Evolutionary conservation across 2,329 filamentous ascomycete genomes (phyloP).

Genomic region (Colletotrichum theobromicola): DNA sequence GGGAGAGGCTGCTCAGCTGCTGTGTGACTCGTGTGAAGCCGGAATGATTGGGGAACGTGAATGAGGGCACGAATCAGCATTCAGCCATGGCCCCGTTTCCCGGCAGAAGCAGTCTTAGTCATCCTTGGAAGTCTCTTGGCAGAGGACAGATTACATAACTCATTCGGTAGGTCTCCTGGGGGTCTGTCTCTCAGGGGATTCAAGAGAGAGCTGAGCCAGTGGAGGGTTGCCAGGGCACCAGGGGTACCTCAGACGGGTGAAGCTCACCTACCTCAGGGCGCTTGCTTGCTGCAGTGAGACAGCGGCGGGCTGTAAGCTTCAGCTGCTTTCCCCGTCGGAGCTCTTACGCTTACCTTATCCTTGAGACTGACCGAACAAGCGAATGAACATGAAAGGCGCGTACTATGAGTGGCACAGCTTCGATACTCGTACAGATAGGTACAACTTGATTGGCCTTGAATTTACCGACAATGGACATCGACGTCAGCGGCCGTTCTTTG

Average conservation of each 20-base stretch:
- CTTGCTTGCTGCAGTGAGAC: not conserved
- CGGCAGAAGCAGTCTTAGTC: constrained; percentile 15
- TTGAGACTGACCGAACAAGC: not conserved
- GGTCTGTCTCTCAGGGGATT: not conserved
- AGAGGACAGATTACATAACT: constrained; percentile 11
- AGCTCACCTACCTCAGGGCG: not conserved
- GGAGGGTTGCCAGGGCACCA: not conserved
- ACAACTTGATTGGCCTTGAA: not conserved
- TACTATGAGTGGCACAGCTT: not conserved
- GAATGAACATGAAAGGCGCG: not conserved
- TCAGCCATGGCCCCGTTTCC: constrained; percentile 6
- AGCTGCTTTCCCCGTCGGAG: not conserved
- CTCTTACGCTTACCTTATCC: not conserved
- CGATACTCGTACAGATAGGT: not conserved
- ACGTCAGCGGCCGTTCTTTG: not conserved
- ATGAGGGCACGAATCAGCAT: constrained; percentile 22
- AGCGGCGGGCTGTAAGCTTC: not conserved
- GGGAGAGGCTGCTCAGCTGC: not conserved
- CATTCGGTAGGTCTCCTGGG: not conserved
- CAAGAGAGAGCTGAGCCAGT: not conserved
- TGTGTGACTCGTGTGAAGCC: constrained; percentile 19
- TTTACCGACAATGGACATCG: not conserved
- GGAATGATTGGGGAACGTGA: constrained; percentile 14
- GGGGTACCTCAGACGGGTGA: not conserved
- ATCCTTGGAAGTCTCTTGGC: constrained; percentile 5